Evolutionary conservation across 73 alveolate species (phyloP).

Genomic region (Diophrys appendiculata): DNA sequence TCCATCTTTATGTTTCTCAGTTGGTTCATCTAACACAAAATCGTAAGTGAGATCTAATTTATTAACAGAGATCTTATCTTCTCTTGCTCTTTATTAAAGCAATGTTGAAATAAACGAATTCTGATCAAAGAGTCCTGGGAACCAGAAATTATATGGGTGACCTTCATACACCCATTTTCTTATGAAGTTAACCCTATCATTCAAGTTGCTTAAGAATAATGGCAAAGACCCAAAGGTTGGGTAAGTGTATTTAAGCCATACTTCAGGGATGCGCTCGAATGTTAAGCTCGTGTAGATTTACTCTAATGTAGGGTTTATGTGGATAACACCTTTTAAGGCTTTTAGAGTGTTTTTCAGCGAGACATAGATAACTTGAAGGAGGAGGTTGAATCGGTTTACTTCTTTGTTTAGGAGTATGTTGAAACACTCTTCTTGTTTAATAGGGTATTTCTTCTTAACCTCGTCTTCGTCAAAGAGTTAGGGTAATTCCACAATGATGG

Average conservation of each 20-base stretch:
- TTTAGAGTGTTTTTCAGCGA: constrained; percentile 63
- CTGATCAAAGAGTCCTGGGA: constrained; percentile 69
- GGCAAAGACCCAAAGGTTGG: constrained; percentile 59
- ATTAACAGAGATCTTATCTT: constrained; percentile 41
- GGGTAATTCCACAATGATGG: constrained; percentile 60
- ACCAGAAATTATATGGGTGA: constrained; percentile 58
- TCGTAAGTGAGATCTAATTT: constrained; percentile 21
- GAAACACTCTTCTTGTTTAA: constrained; percentile 55
- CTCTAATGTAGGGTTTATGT: constrained; percentile 55
- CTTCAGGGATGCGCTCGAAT: constrained; percentile 57
- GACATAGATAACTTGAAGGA: constrained; percentile 62
- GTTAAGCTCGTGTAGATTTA: constrained; percentile 59
- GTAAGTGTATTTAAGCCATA: constrained; percentile 55
- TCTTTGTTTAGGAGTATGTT: constrained; percentile 59
- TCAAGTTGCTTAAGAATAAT: constrained; percentile 31
- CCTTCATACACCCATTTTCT: constrained; percentile 51
- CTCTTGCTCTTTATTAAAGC: constrained; percentile 58
- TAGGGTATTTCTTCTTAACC: constrained; percentile 47
- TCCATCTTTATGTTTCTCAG: constrained; percentile 14
- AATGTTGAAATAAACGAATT: constrained; percentile 57
- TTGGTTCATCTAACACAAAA: background rate
- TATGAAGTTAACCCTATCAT: constrained; percentile 46
- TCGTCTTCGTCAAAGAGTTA: constrained; percentile 60
- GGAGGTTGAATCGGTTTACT: constrained; percentile 57
- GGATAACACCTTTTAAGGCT: constrained; percentile 70